Evolutionary conservation across 805 yeast species (phyloP).

Genomic region (Allodekkera sacchari): DNA sequence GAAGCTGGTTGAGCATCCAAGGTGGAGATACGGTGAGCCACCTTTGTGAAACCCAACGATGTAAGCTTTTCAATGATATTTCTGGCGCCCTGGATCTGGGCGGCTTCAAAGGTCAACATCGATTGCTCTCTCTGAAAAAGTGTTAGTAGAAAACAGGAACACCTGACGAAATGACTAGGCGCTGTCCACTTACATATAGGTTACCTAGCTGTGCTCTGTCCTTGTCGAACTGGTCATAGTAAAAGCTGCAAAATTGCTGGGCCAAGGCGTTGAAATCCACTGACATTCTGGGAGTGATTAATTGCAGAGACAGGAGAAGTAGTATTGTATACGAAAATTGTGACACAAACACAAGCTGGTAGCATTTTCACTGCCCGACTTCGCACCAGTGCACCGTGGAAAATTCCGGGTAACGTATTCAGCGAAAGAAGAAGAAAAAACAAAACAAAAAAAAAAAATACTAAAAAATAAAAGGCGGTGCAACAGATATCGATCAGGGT

Average conservation of each 20-base stretch:
- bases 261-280: constrained; percentile 28
- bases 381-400: too few relatives aligned
- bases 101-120: constrained; percentile 93
- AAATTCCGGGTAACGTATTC: too few relatives aligned
- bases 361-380: too few relatives aligned
- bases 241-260: constrained; percentile 84
- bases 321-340: not conserved
- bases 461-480: not conserved
- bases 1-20: constrained; percentile 98
- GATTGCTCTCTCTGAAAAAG: constrained; percentile 73
- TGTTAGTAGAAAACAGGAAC: not conserved
- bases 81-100: constrained; percentile 91
- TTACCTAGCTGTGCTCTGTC: constrained; percentile 90
- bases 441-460: not conserved
- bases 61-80: constrained; percentile 87
- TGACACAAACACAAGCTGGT: too few relatives aligned
- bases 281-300: constrained; percentile 17
- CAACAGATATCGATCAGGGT: not conserved
- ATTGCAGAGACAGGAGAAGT: not conserved
- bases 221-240: constrained; percentile 90
- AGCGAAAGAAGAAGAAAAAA: not conserved
- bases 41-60: constrained; percentile 85
- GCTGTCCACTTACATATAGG: constrained; percentile 52
- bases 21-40: constrained; percentile 87
- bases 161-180: not conserved